A percentile compares a stretch with the other conserved stretches of the same genome.
phyloP scores from a whole-genome alignment of 208 protist species.

The Naegleria gruberi region DNA sequence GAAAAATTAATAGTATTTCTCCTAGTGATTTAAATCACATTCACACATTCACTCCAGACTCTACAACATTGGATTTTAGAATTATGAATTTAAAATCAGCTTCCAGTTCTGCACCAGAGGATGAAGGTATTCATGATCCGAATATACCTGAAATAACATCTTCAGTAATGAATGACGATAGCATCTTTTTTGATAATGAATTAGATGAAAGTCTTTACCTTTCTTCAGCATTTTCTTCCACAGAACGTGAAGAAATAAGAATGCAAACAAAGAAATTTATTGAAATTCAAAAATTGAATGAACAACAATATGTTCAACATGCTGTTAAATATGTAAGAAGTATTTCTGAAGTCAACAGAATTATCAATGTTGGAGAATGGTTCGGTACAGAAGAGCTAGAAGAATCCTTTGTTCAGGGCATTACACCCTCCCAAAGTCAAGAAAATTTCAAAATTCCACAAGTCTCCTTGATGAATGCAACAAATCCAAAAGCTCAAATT shows the following conservation, averaged over 20 bases:
- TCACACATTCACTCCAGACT: no score
- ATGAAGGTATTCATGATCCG: no score
- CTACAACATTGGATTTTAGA: no score
- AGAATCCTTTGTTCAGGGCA: not conserved
- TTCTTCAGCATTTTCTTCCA: not conserved
- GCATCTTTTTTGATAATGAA: no score
- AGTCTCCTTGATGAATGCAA: not conserved
- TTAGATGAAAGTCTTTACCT: not conserved
- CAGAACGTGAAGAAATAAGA: not conserved
- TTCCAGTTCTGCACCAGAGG: no score
- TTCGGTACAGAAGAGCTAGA: not conserved
- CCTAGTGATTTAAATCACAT: no score
- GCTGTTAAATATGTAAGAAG: not conserved
- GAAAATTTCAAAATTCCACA: not conserved
- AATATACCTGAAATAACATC: no score
- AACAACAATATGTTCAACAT: not conserved
- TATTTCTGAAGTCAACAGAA: not conserved
- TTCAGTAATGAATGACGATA: no score
- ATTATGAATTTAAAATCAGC: no score
- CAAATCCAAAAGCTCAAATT: not conserved
- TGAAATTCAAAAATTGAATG: not conserved
- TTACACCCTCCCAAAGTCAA: no score
- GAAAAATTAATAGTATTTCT: no score
- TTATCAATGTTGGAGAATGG: not conserved
- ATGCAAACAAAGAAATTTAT: not conserved